Base-by-base conservation (phyloP, 2,329 filamentous ascomycete species). In the Pseudopithomyces maydicus region DNA sequence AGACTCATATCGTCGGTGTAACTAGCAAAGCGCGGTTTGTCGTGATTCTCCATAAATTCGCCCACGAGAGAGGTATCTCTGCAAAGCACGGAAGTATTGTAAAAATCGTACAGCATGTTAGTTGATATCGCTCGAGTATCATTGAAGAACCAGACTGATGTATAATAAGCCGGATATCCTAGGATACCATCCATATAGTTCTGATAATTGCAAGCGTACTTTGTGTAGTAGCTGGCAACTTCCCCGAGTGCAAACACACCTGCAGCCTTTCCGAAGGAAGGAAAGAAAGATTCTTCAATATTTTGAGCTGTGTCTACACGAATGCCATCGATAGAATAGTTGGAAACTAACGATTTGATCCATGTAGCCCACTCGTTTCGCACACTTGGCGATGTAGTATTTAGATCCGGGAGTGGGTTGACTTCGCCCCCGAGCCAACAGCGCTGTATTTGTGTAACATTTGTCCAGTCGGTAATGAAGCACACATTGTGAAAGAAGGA, bases 401-500 rank as follows among this genome's bases (percentile, higher is more conserved):
- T 74, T 35, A 83, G 65, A 60, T 83, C 81, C 1, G 79, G 74
- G 8, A 82, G 73, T 26, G 57, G 55, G 17, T 66, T 59, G 11
- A 52, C 43, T n/a, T 74, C 68, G 62, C 82, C 79, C 10, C 82
- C 83, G 22, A 82, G 74, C 81, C 82, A 84, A 70, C 83, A 83
- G 50, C 71, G 52, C 57, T 80, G 73, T 6, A 76, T 73, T 35
- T 75, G 70, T 54, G 75, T 78, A 59, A 84, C 77, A 66, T 87
- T 74, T 35, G 72, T 68, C 73, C 85, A 88, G 69, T 88, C 68
- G 57, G 81, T 80, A 51, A 85, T 79, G 4, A 68, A 67, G 72
- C 88, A 90, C 66, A 82, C 83, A 1, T 80, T 38, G 67, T 90
- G 87, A 74, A 85, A 90, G 63, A 86, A 87, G 19, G 79, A 79